Evolutionary conservation across 164 flowering plant species (phyloP).

Genomic region (Umbellularia californica): DNA sequence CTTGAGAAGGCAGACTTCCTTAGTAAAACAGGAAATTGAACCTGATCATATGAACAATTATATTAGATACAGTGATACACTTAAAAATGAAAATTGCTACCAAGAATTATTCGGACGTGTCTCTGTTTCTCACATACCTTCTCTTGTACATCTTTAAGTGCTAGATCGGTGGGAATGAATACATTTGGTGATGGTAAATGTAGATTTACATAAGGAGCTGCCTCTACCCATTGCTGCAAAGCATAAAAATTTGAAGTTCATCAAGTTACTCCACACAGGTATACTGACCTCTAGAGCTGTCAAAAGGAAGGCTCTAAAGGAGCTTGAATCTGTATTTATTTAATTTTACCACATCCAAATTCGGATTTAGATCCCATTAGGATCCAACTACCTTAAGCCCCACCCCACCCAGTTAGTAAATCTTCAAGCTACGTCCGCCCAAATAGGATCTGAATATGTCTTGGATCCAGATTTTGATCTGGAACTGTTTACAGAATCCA

Average conservation of each 20-base stretch:
- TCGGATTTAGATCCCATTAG: neutral
- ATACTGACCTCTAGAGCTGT: neutral
- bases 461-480: neutral
- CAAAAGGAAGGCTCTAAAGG: too few species aligned
- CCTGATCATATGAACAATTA: slow-evolving; percentile 34
- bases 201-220: slow-evolving; percentile 60
- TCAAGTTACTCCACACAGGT: neutral
- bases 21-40: slow-evolving; percentile 51
- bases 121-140: slow-evolving; percentile 32
- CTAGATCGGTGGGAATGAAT: slow-evolving; percentile 84
- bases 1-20: slow-evolving; percentile 66
- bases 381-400: neutral
- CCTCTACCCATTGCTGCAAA: slow-evolving; percentile 72
- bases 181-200: slow-evolving; percentile 74
- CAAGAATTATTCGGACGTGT: neutral
- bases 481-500: neutral
- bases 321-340: too few species aligned
- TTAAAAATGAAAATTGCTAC: neutral
- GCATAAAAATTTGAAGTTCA: neutral
- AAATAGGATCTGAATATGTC: neutral
- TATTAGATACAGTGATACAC: slow-evolving; percentile 2
- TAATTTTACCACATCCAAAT: neutral
- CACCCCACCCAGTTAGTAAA: neutral
- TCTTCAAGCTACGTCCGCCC: neutral
- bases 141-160: slow-evolving; percentile 50